These are phyloP conservation scores for Fusarium nisikadoi DNA, from an alignment of 2,329 filamentous ascomycete genomes.

Conservation along the genomic window DNA sequence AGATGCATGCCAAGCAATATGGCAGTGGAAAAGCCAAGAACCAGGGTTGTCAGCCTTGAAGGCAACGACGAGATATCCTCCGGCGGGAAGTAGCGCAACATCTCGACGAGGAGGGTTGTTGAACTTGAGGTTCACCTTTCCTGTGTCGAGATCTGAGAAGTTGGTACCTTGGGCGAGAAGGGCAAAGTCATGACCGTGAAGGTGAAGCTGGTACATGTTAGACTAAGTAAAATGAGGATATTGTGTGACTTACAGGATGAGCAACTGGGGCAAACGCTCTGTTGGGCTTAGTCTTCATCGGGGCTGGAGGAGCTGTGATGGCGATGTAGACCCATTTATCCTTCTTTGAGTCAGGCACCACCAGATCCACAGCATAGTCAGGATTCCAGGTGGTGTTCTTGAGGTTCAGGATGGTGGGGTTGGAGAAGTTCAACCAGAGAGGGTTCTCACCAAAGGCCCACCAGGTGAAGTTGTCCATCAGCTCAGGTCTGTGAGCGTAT, in stretches of 20 bases:
- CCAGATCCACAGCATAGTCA: conserved; percentile 22
- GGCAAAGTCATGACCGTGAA: conserved; percentile 25
- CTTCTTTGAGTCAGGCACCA: not conserved
- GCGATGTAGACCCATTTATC: conserved; percentile 25
- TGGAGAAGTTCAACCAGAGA: conserved; percentile 27
- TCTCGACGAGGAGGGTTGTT: conserved; percentile 25
- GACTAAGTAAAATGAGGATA: too few relatives aligned
- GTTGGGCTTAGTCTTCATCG: not conserved
- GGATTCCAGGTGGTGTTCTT: conserved; percentile 9
- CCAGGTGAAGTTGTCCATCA: not conserved
- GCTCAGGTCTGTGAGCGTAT: not conserved
- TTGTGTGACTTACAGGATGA: conserved; percentile 24
- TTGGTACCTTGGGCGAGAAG: conserved; percentile 17
- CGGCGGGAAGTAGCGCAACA: conserved; percentile 11
- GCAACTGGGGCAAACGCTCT: conserved; percentile 3
- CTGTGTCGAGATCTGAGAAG: not conserved
- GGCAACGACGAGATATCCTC: conserved; percentile 17
- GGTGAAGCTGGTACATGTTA: not conserved
- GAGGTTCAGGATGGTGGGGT: conserved; percentile 18
- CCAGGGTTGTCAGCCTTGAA: conserved; percentile 18
- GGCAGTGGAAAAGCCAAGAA: conserved; percentile 24
- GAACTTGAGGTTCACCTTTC: conserved; percentile 6
- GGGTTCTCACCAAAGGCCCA: conserved; percentile 17
- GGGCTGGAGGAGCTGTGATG: conserved; percentile 10
- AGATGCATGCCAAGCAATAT: conserved; percentile 23